These are phyloP conservation scores for Xylaria nigripes DNA, from an alignment of 495 filamentous ascomycete genomes.

Conservation along the genomic window DNA sequence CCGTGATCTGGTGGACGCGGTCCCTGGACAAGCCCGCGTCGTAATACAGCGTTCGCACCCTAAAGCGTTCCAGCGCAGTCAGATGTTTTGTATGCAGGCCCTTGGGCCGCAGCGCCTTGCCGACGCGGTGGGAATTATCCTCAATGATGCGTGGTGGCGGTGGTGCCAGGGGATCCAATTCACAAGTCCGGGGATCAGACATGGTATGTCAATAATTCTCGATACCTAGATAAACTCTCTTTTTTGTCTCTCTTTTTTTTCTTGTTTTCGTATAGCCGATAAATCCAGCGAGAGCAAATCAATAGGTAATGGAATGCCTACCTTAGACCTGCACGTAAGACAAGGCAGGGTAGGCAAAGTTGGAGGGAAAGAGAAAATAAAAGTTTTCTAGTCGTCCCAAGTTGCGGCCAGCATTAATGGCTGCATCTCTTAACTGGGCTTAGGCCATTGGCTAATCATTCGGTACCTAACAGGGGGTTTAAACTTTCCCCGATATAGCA, in stretches of 20 bases:
- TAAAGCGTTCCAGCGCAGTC: conserved; percentile 21
- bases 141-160: conserved; percentile 7
- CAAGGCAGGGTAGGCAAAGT: neutral
- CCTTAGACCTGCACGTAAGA: too few species aligned
- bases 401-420: neutral
- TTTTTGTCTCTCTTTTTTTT: neutral
- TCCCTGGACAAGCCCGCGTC: conserved; percentile 18
- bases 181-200: neutral
- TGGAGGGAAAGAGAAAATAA: neutral
- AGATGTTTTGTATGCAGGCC: conserved; percentile 22
- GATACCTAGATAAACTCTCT: too few species aligned
- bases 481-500: conserved; percentile 6
- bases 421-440: neutral
- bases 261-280: too few species aligned
- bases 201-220: too few species aligned
- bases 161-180: neutral
- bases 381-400: conserved; percentile 7
- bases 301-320: too few species aligned
- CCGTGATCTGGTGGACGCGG: conserved; percentile 22
- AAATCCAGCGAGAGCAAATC: too few species aligned
- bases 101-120: conserved; percentile 13
- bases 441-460: neutral
- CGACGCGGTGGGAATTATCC: neutral
- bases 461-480: conserved; percentile 8
- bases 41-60: conserved; percentile 23